A percentile compares a stretch with the other conserved stretches of the same genome.
These are phyloP conservation scores for Stellera chamaejasme DNA, from an alignment of 345 rosid genomes.

Conservation along the genomic window DNA sequence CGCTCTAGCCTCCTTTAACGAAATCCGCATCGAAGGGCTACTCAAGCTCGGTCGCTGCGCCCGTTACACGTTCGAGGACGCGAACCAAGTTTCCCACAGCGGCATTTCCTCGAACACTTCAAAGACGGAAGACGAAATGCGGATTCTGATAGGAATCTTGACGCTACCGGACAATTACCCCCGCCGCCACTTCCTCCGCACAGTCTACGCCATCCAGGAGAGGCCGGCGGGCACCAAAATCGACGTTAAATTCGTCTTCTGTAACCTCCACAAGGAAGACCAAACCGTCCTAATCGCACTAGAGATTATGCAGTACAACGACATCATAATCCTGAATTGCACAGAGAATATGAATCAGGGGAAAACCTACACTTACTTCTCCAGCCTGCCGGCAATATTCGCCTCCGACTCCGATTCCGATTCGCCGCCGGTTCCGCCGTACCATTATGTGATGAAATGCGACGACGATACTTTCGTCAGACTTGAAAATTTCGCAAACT, in stretches of 20 bases:
- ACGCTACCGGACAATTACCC: constrained; percentile 82
- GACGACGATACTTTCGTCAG: constrained; percentile 72
- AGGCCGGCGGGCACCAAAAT: constrained; percentile 30
- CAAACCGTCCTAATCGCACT: constrained; percentile 75
- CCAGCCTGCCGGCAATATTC: constrained; percentile 59
- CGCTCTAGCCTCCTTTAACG: constrained; percentile 15
- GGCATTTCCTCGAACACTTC: not conserved
- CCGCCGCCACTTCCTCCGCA: constrained; percentile 61
- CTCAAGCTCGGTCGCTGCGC: constrained; percentile 45
- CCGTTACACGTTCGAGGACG: constrained; percentile 8
- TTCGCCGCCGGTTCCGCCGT: constrained; percentile 39
- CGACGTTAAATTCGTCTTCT: constrained; percentile 85
- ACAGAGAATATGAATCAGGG: constrained; percentile 86
- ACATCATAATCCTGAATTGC: constrained; percentile 71
- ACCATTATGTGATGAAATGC: constrained; percentile 80
- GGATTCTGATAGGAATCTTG: constrained; percentile 66
- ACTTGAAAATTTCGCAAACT: constrained; percentile 40
- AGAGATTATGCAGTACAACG: constrained; percentile 82
- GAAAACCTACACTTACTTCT: constrained; percentile 73
- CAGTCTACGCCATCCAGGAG: constrained; percentile 60
- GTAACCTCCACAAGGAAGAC: constrained; percentile 84
- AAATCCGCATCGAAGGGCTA: constrained; percentile 14
- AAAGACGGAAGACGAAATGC: constrained; percentile 25
- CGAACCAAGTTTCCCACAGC: too few species aligned
- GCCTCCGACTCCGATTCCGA: constrained; percentile 16